Evolutionary conservation across 805 yeast genomes (phyloP).

Genomic region (Wickerhamiella australiensis): DNA sequence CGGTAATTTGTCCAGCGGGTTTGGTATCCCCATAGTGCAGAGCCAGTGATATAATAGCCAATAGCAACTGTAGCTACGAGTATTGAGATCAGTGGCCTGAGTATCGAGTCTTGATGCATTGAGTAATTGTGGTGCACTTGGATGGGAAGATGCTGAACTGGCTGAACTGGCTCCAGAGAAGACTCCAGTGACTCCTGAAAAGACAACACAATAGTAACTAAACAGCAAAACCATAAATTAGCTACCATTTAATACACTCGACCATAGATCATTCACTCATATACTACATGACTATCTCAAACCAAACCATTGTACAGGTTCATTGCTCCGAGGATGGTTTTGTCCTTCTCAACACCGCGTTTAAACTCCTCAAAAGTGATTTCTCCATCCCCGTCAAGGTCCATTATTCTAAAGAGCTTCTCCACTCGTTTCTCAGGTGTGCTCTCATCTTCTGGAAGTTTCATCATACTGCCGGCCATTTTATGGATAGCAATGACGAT

Average conservation of each 20-base stretch:
- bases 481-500: constrained; percentile 78
- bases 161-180: too few species aligned
- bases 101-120: constrained; percentile 4
- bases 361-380: constrained; percentile 77
- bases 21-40: constrained; percentile 49
- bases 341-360: constrained; percentile 67
- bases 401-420: constrained; percentile 65
- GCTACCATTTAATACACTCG: too few species aligned
- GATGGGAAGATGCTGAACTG: too few species aligned
- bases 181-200: too few species aligned
- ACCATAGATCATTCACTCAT: background rate
- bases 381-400: constrained; percentile 54
- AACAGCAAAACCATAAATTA: background rate
- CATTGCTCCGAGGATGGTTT: constrained; percentile 62
- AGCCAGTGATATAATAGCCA: constrained; percentile 35
- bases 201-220: too few species aligned
- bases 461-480: constrained; percentile 93
- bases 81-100: constrained; percentile 6
- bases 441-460: constrained; percentile 72
- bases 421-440: constrained; percentile 82
- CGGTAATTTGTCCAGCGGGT: constrained; percentile 38
- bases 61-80: background rate
- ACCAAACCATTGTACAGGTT: constrained; percentile 73
- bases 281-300: constrained; percentile 22
- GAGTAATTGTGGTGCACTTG: background rate